Evolutionary conservation across 345 rosid species (phyloP).

Genomic region (Reutealis trisperma): DNA sequence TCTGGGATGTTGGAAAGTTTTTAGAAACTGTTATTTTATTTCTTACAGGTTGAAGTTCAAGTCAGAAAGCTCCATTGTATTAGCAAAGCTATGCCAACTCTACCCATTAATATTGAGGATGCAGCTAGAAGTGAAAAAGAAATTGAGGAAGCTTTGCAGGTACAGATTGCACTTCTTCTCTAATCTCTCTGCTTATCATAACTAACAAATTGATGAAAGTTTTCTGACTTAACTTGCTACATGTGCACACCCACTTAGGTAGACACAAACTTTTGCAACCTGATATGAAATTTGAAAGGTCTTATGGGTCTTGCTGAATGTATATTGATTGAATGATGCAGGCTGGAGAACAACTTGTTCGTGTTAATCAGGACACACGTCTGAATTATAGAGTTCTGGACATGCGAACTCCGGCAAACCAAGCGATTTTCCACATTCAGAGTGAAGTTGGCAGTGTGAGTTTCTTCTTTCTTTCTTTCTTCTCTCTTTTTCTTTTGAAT

Average conservation of each 20-base stretch:
- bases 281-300: neutral
- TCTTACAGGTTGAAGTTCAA: conserved; percentile 66
- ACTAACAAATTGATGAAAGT: neutral
- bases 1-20: neutral
- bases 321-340: conserved; percentile 25
- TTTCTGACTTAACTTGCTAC: neutral
- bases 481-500: neutral
- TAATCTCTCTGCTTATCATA: neutral
- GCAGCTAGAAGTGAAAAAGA: conserved; percentile 79
- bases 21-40: neutral
- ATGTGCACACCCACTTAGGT: neutral
- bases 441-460: conserved; percentile 52
- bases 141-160: conserved; percentile 68
- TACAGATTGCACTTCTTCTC: conserved; percentile 4
- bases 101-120: conserved; percentile 80
- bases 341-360: conserved; percentile 60
- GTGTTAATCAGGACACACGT: conserved; percentile 86
- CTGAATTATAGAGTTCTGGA: conserved; percentile 74
- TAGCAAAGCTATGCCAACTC: conserved; percentile 50
- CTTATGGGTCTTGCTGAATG: neutral
- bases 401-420: conserved; percentile 77
- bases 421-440: conserved; percentile 73
- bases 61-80: conserved; percentile 60
- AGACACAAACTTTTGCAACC: neutral
- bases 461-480: neutral